A percentile compares a stretch with the other conserved stretches of the same genome.
Conservation (phyloP, 2,329 filamentous ascomycete genomes). For the Xylariaceae sp. region DNA sequence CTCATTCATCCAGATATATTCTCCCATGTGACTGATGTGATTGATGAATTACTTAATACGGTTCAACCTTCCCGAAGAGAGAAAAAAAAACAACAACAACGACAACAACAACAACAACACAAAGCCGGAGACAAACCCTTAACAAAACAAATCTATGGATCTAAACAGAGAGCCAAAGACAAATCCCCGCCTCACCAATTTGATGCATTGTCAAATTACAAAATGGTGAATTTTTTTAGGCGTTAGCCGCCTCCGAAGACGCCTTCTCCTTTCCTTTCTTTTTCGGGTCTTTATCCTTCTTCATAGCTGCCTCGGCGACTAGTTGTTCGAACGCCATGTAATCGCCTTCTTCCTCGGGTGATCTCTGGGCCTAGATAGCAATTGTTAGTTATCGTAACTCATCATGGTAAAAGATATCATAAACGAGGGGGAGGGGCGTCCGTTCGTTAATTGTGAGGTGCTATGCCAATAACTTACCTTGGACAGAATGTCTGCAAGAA, state of each 20-base stretch:
- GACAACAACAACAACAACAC: no score
- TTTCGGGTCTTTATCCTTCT: constrained; percentile 84
- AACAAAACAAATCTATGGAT: not conserved
- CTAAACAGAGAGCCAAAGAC: not conserved
- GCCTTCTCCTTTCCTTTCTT: constrained; percentile 52
- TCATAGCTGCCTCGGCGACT: constrained; percentile 90
- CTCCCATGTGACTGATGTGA: no score
- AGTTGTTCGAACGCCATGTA: constrained; percentile 99
- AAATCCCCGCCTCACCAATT: not conserved
- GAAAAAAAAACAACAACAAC: no score
- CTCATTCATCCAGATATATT: no score
- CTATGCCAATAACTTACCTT: constrained; percentile 54
- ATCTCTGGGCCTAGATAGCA: constrained; percentile 64
- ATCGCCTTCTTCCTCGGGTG: constrained; percentile 94
- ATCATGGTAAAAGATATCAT: not conserved
- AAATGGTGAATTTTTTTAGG: constrained; percentile 20
- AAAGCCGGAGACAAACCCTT: not conserved
- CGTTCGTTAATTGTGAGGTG: not conserved
- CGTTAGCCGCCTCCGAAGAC: constrained; percentile 15
- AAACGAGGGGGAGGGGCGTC: not conserved
- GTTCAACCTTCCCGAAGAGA: no score
- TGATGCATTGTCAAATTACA: not conserved
- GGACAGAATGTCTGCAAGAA: constrained; percentile 83
- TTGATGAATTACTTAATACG: no score
- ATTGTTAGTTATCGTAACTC: constrained; percentile 7